phyloP scores from a whole-genome alignment of 306 rosid genomes.

The Elaeagnus macrophylla region DNA sequence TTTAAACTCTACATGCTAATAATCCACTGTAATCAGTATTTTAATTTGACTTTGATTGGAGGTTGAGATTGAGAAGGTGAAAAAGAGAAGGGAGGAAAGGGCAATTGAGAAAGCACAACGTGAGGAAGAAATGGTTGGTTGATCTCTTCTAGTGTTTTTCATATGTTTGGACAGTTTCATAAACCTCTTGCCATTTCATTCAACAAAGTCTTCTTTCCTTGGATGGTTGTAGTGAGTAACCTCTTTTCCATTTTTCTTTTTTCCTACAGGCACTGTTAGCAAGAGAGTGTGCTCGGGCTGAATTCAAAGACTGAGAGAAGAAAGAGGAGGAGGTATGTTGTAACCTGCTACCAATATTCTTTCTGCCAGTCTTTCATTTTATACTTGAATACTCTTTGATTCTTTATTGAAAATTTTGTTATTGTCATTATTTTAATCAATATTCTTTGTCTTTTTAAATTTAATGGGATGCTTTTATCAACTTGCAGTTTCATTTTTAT shows the following conservation, averaged over 20 bases:
- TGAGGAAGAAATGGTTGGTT: conserved; percentile 93
- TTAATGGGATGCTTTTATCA: conserved; percentile 18
- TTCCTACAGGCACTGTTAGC: conserved; percentile 75
- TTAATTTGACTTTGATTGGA: no score
- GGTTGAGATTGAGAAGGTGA: conserved; percentile 96
- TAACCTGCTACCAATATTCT: not conserved
- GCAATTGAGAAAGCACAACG: conserved; percentile 92
- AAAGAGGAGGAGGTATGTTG: conserved; percentile 87
- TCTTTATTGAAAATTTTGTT: conserved; percentile 16
- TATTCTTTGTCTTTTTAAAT: conserved; percentile 10
- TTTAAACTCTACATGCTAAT: no score
- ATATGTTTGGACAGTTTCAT: conserved; percentile 10
- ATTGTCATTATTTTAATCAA: not conserved
- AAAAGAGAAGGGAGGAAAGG: conserved; percentile 97
- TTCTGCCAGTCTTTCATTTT: not conserved
- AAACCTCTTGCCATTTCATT: not conserved
- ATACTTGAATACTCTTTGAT: not conserved
- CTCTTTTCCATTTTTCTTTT: no score
- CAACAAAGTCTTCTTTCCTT: not conserved
- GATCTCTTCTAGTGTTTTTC: conserved; percentile 12
- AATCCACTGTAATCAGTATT: no score
- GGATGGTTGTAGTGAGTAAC: no score
- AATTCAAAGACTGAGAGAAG: conserved; percentile 97
- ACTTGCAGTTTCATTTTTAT: conserved; percentile 83
- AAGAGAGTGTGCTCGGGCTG: conserved; percentile 96